These are phyloP conservation scores for Colletotrichum horii DNA, from an alignment of 2,329 filamentous ascomycete genomes.

Conservation along the genomic window DNA sequence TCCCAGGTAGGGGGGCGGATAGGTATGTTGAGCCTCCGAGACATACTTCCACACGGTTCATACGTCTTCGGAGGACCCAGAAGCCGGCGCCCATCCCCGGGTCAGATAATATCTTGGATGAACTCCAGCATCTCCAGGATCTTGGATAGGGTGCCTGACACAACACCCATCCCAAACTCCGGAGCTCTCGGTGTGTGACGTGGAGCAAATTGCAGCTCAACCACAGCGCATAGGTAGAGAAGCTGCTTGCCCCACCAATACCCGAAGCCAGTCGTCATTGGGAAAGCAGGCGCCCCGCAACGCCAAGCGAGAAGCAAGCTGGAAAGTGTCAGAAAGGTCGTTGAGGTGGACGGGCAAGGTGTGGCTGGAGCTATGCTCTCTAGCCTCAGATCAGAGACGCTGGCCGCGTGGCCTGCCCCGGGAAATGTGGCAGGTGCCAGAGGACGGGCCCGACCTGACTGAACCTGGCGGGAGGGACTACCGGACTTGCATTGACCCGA, in stretches of 20 bases:
- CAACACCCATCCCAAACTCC: not conserved
- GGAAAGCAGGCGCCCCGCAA: not conserved
- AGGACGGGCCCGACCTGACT: not conserved
- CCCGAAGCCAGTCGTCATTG: not conserved
- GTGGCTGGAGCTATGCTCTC: not conserved
- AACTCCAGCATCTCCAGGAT: not conserved
- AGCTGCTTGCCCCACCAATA: conserved; percentile 6
- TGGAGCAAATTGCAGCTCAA: not conserved
- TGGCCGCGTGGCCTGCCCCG: not conserved
- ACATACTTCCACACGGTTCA: not conserved
- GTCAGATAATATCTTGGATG: not conserved
- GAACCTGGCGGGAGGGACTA: not conserved
- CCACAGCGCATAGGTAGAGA: not conserved
- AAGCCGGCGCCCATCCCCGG: not conserved
- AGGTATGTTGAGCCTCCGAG: not conserved
- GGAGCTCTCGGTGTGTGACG: not conserved
- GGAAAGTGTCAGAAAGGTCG: not conserved
- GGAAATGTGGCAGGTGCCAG: not conserved
- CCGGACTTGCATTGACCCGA: conserved; percentile 13
- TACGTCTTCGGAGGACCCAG: not conserved
- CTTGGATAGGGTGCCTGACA: not conserved
- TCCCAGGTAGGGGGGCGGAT: not conserved
- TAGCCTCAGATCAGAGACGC: not conserved
- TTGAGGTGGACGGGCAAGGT: not conserved
- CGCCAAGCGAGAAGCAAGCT: not conserved